These are phyloP conservation scores for Fomitiporia mediterranea DNA, from an alignment of 1,284 basidiomycete species.

Conservation along the genomic window DNA sequence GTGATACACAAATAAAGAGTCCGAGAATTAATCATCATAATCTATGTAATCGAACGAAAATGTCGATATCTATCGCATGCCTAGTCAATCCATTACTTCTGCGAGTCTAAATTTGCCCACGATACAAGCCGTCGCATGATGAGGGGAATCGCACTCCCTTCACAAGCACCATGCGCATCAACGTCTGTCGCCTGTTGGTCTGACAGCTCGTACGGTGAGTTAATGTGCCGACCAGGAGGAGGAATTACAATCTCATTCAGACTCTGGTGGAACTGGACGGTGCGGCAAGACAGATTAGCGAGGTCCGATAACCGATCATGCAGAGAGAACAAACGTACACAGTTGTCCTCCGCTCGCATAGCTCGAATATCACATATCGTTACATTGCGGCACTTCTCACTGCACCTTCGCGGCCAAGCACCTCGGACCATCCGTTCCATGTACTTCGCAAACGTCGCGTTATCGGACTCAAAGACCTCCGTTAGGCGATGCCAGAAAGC, in stretches of 20 bases:
- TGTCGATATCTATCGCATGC: too few relatives aligned
- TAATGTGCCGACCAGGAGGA: background rate
- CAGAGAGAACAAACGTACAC: slow-evolving; percentile 44
- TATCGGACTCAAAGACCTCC: slow-evolving; percentile 46
- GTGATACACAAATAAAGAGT: too few relatives aligned
- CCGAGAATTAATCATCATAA: too few relatives aligned
- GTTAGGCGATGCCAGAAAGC: slow-evolving; percentile 61
- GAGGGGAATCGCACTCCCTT: slow-evolving; percentile 15
- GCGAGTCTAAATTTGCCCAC: background rate
- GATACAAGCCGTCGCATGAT: slow-evolving; percentile 16
- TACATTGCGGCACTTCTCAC: slow-evolving; percentile 38
- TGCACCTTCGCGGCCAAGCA: slow-evolving; percentile 33
- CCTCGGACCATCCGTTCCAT: slow-evolving; percentile 40
- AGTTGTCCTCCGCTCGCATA: slow-evolving; percentile 44
- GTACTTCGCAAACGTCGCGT: slow-evolving; percentile 44
- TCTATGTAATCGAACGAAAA: too few relatives aligned
- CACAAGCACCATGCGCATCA: slow-evolving; percentile 13
- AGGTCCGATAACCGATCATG: too few relatives aligned
- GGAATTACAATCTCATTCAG: slow-evolving; percentile 15
- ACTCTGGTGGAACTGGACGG: slow-evolving; percentile 9
- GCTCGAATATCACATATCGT: slow-evolving; percentile 48
- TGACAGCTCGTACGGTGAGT: background rate
- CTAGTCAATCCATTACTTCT: too few relatives aligned
- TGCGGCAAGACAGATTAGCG: too few relatives aligned
- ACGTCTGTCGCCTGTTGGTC: background rate